A percentile compares a stretch with the other conserved stretches of the same genome.
Evolutionary conservation across 2,329 filamentous ascomycete genomes (phyloP).

Genomic region (Pseudogymnoascus sp.): DNA sequence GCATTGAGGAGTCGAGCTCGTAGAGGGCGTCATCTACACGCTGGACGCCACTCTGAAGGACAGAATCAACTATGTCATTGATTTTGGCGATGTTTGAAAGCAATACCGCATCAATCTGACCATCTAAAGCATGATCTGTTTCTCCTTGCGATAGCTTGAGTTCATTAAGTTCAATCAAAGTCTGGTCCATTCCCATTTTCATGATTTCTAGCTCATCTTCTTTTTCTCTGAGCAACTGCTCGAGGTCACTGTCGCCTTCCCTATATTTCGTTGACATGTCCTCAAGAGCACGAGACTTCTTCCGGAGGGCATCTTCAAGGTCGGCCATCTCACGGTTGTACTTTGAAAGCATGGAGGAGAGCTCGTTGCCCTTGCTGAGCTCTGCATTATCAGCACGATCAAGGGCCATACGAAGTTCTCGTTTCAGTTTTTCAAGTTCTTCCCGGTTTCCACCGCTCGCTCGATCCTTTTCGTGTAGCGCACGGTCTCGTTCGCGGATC

Average conservation of each 20-base stretch:
- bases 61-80: constrained; percentile 94
- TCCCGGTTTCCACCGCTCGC: constrained; percentile 80
- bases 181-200: constrained; percentile 96
- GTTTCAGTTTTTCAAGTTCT: constrained; percentile 87
- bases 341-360: constrained; percentile 88
- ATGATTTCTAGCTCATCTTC: constrained; percentile 97
- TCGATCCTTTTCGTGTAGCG: constrained; percentile 86
- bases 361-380: constrained; percentile 85
- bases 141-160: constrained; percentile 67
- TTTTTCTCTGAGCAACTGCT: constrained; percentile 80
- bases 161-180: constrained; percentile 84
- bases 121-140: constrained; percentile 73
- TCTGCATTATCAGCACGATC: constrained; percentile 90
- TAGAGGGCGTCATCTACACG: constrained; percentile 95
- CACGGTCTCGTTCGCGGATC: constrained; percentile 93
- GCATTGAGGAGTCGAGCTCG: constrained; percentile 95
- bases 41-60: constrained; percentile 84
- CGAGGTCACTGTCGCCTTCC: constrained; percentile 77
- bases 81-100: constrained; percentile 84
- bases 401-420: constrained; percentile 83
- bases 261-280: constrained; percentile 70
- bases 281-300: constrained; percentile 80
- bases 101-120: constrained; percentile 83
- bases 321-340: constrained; percentile 97
- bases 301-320: constrained; percentile 82